Conservation (phyloP, 2,329 filamentous ascomycete genomes). For the Trichoderma endophyticum region DNA sequence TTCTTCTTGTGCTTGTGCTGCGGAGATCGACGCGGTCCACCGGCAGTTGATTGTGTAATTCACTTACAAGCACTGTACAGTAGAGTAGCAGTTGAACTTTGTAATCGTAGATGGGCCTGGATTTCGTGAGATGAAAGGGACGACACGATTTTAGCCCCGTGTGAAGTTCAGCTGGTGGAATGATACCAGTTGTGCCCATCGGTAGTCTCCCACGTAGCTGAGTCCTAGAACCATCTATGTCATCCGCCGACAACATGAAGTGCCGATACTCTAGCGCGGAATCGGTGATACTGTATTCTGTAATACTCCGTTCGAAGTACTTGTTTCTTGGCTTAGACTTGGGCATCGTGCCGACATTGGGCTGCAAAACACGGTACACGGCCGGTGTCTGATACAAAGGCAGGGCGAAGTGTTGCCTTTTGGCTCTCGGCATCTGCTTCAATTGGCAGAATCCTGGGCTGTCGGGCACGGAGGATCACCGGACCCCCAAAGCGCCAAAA, state of each 20-base stretch:
- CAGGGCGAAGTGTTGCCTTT: not conserved
- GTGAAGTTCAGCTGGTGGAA: not conserved
- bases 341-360: not conserved
- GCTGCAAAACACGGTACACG: not conserved
- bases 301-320: not conserved
- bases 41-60: not conserved
- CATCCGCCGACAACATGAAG: not conserved
- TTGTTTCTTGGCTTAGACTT: not conserved
- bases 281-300: not conserved
- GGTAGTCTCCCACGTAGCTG: not conserved
- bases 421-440: not conserved
- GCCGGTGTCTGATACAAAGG: not conserved
- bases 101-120: not conserved
- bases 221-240: not conserved
- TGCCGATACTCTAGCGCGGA: not conserved
- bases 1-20: not conserved
- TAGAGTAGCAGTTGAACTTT: not conserved
- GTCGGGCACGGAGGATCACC: not conserved
- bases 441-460: not conserved
- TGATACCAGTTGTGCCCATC: not conserved
- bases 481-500: not conserved
- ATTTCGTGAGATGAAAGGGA: slow-evolving; percentile 1
- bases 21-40: not conserved
- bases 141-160: not conserved
- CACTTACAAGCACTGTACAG: not conserved